Base-by-base conservation (phyloP, 306 rosid species). In the Dalbergia oliveri region DNA sequence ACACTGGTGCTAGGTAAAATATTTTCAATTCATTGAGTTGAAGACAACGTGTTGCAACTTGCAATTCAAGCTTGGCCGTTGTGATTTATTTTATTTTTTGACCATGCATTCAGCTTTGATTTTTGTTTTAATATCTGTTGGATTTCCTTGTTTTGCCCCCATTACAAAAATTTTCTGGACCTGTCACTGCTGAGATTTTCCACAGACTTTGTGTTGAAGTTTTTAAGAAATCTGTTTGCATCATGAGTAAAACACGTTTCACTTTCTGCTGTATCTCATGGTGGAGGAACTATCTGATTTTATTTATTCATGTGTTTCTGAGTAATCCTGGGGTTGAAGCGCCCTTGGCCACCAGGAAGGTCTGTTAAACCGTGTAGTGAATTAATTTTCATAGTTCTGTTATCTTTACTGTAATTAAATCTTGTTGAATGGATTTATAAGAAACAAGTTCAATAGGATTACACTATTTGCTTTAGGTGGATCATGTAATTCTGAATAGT, bases 401-500 rank as follows among this genome's bases (percentile, higher is more conserved):
- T 68, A 57, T 68, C 26, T 58, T 68, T 45, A 45, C 23, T 44
- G 23, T 69, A 59, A 59, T 63, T 12, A 44, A 67, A 59, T 53
- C 53, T 2, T 58, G 13, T 73, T 72, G 18, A 71, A 76, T 80
- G 66, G 59, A 60, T 58, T 61, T 51, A 5, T 16, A 23, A 80
- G 63, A 65, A 53, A 19, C 73, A 65, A 66, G 53, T 68, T 66
- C 63, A 9, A 59, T 47, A 44, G 2, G 14, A 44, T 58, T 35
- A 6, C 58, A 64, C 49, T 45, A 23, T 26, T 54, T 49, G 57
- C 39, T 57, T 53, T 12, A 59, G 69, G 23, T 34, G 14, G 10
- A n/a, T 66, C 57, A 15, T 18, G 70, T 34, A 14, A 60, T 69
- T 69, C 65, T 77, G 71, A 80, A 69, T 54, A 21, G 56, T 9